Base-by-base conservation (phyloP, 352 stramenopile genomes). In the Albugo candida region DNA sequence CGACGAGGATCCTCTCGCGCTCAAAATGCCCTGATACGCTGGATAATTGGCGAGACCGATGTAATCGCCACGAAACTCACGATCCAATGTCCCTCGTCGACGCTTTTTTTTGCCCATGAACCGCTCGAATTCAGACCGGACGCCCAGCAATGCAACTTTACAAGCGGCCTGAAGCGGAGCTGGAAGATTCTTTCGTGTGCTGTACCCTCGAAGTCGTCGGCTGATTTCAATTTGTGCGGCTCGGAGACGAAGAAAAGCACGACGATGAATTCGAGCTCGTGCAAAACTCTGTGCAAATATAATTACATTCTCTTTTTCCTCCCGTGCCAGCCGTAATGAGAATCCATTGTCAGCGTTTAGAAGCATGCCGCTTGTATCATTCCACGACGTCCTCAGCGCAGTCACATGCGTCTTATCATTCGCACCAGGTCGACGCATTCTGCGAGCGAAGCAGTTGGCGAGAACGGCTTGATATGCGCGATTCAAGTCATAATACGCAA, bases 61-160 rank as follows among this genome's bases (percentile, higher is more conserved):
- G 61, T 89, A 89, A 51, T 89, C 76, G 20, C 64, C 73, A 53
- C 70, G 54, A 61, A 85, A 89, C 34, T 53, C 42, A 40, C 71
- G 73, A 51, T 89, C 76, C 2, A 89, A 59, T 42, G 76, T 75
- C 60, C 86, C 65, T 48, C 76, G 73, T 45, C 76, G 73, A 48
- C 76, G 76, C 63, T 86, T 86, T 60, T 89, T 89, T 67, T 86
- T 74, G 52, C 73, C 71, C 35, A 83, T 52, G 53, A 80, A 89
- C 17, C 72, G 71, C 63, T 89, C 76, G 41, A 89, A 89, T 48
- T 86, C 76, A 6, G 73, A 85, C 34, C 76, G 73, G 39, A 89
- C 71, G 19, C 76, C 76, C 16, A 89, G 56, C 37, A 86, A 55
- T 19, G 69, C 76, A 37, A 76, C 58, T 53, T 81, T 81, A 60